Evolutionary conservation across 108 stramenopile genomes (phyloP), one percentile per base, ranked within the genome.

Genomic region (Cyclostephanos tholiformis): DNA sequence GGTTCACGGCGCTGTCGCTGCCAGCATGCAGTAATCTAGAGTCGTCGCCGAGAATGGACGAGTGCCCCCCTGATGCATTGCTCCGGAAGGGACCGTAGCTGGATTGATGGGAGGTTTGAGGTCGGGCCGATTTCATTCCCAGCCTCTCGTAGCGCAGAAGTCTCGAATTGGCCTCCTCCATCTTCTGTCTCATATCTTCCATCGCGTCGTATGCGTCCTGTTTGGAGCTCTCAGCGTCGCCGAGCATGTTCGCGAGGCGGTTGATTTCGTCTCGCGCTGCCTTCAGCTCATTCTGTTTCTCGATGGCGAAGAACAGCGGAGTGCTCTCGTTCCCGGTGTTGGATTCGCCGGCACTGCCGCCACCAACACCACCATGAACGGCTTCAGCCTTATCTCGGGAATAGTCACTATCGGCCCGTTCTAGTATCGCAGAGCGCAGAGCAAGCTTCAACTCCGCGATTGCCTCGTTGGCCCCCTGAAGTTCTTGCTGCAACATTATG

Each of bases 201-300:
- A 88, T 83, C 13, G 81, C 79, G n/a, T 95, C 94, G 52, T 84
- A 62, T 13, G 94, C 94, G 44, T 91, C 85, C 57, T 84, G 80
- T 63, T 91, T 91, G 13, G 86, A 76, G 20, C 89, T 70, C 75
- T 95, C 86, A 11, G 87, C 85, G 64, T 95, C 89, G 12, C 90
- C 89, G 55, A 91, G 65, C 58, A 95, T 55, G 71, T 77, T 85
- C 6, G 94, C 94, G 30, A 95, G 65, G 12, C 94, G 87, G 58
- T 82, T 81, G 72, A 95, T 95, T 74, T 95, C 94, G 59, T 92
- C 86, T 20, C 89, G 74, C 13, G 94, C 94, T 25, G 87, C 87
- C 39, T 91, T 89, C 11, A 95, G 76, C 69, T 95, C 94, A 60
- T 88, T 89, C 73, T 95, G 94, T 67, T 95, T 95, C 59, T 95